Conservation (phyloP, 176 grass and related monocot species). For the Paspalum notatum region DNA sequence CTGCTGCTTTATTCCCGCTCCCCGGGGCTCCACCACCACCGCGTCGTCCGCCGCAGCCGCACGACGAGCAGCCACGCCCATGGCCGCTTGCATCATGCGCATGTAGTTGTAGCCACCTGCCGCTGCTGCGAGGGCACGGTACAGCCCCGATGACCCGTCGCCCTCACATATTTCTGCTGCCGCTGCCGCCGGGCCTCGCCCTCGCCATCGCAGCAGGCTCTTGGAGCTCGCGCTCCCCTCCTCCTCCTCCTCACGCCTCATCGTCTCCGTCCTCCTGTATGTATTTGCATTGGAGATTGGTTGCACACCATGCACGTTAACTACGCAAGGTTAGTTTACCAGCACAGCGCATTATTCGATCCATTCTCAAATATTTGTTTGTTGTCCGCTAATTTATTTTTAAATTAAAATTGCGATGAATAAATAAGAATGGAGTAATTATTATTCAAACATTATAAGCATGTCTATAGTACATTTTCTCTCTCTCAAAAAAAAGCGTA, state of each 20-base stretch:
- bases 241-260: neutral
- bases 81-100: slow-evolving; percentile 34
- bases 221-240: slow-evolving; percentile 32
- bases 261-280: neutral
- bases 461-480: too few species aligned
- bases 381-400: too few species aligned
- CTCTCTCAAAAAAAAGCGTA: too few species aligned
- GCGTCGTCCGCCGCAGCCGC: too few species aligned
- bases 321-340: neutral
- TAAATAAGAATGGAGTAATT: too few species aligned
- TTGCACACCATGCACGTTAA: neutral
- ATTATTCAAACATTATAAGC: too few species aligned
- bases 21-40: slow-evolving; percentile 21
- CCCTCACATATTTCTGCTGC: slow-evolving; percentile 40
- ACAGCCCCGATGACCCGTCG: slow-evolving; percentile 16
- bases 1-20: slow-evolving; percentile 23
- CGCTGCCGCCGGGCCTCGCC: neutral
- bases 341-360: too few species aligned
- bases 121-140: neutral
- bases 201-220: neutral
- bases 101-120: slow-evolving; percentile 39
- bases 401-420: too few species aligned
- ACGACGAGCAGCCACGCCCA: neutral
- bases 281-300: neutral
- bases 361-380: too few species aligned